Evolutionary conservation across 306 rosid genomes (phyloP).

Genomic region (Biancaea sappan): DNA sequence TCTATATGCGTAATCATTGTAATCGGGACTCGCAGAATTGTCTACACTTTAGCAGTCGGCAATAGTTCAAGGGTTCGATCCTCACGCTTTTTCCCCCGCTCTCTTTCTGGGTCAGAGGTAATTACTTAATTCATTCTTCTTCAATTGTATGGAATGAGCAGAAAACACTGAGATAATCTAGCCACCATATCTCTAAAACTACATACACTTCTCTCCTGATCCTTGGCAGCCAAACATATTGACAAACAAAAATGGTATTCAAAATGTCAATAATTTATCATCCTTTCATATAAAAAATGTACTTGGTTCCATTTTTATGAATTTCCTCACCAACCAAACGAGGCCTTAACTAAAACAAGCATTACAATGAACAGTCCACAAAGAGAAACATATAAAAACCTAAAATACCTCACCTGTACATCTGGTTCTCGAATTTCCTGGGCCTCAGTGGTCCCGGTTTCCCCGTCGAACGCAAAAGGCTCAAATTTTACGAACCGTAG

Average conservation of each 20-base stretch:
- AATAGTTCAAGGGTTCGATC: not conserved
- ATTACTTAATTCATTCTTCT: not conserved
- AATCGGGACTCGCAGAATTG: not conserved
- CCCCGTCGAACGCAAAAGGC: conserved; percentile 39
- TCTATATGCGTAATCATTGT: not conserved
- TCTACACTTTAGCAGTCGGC: not conserved
- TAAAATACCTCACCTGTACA: conserved; percentile 9
- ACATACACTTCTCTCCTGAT: not conserved
- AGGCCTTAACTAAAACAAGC: not conserved
- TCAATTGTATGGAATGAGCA: not conserved
- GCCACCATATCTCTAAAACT: not conserved
- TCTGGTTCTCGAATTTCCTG: conserved; percentile 37
- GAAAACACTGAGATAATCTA: not conserved
- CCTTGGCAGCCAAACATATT: not conserved
- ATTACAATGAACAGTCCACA: not conserved
- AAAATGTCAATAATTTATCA: not conserved
- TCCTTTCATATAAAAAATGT: not conserved
- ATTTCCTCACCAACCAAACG: not conserved
- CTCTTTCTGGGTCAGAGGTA: not conserved
- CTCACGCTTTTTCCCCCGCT: not conserved
- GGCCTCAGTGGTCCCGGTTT: conserved; percentile 28
- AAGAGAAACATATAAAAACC: not conserved
- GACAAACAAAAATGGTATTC: not conserved
- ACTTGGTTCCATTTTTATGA: not conserved
- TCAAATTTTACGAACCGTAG: conserved; percentile 32